Conservation (phyloP, 2,329 filamentous ascomycete species). For the Claviceps lovelessii region DNA sequence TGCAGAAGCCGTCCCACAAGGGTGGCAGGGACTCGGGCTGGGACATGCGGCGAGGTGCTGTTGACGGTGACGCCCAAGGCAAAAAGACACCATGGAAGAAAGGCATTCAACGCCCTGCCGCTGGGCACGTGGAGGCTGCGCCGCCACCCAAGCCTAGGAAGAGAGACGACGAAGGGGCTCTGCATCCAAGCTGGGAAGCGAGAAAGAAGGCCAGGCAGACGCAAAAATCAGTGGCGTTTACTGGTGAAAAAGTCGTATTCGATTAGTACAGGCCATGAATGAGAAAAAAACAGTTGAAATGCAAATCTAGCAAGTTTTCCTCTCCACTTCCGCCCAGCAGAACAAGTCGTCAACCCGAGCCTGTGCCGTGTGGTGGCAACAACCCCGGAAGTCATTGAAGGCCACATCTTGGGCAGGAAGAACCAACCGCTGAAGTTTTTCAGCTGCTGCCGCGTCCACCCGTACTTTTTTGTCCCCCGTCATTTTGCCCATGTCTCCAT, state of each 20-base stretch:
- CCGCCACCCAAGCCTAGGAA: conserved; percentile 19
- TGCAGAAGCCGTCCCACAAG: conserved; percentile 27
- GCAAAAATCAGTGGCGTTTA: conserved; percentile 9
- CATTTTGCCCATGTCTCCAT: no score
- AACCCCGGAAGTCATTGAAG: background rate
- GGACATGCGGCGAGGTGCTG: conserved; percentile 43
- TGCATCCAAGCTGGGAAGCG: conserved; percentile 31
- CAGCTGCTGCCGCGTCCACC: background rate
- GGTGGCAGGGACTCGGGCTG: conserved; percentile 35
- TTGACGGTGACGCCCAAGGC: conserved; percentile 26
- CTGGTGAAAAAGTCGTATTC: conserved; percentile 13
- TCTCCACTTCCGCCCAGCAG: background rate
- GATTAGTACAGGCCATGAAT: conserved; percentile 6
- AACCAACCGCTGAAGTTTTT: background rate
- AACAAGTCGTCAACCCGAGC: background rate
- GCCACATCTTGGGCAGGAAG: background rate
- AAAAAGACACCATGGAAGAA: conserved; percentile 38
- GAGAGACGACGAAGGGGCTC: conserved; percentile 33
- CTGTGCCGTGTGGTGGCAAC: background rate
- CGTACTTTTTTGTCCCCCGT: background rate
- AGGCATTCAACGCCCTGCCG: conserved; percentile 27
- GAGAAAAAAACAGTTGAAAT: background rate
- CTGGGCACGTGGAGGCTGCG: conserved; percentile 3
- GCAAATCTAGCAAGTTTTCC: background rate
- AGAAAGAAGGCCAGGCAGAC: conserved; percentile 12